Evolutionary conservation across 306 rosid genomes (phyloP).

Genomic region (Ochetophila trinervis): DNA sequence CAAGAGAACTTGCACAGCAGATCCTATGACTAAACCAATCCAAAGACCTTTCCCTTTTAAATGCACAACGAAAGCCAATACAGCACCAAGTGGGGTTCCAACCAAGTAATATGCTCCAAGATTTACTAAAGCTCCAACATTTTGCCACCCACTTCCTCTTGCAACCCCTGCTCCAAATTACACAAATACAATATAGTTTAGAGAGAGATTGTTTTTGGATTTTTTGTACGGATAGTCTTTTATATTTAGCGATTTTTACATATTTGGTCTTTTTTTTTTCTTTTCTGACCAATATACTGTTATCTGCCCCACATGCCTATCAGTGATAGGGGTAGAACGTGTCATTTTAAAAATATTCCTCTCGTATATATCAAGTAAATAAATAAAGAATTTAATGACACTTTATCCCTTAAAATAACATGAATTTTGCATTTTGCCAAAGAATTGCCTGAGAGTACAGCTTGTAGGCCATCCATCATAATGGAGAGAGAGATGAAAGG

Average conservation of each 20-base stretch:
- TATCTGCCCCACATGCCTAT: no score
- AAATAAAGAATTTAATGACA: no score
- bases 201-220: no score
- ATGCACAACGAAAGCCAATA: slow-evolving; percentile 27
- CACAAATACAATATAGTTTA: background rate
- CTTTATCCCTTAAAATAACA: no score
- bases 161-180: slow-evolving; percentile 32
- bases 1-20: slow-evolving; percentile 25
- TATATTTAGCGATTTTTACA: no score
- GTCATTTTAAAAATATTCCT: no score
- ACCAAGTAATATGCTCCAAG: slow-evolving; percentile 44
- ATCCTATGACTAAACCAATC: slow-evolving; percentile 40
- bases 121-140: slow-evolving; percentile 41
- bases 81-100: slow-evolving; percentile 41
- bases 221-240: no score
- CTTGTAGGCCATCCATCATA: slow-evolving; percentile 31
- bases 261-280: no score
- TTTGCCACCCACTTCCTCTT: slow-evolving; percentile 50
- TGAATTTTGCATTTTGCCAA: no score
- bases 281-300: no score
- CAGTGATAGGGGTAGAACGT: no score
- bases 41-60: slow-evolving; percentile 50
- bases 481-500: slow-evolving; percentile 42
- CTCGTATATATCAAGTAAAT: no score
- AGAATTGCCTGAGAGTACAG: slow-evolving; percentile 34